A percentile compares a stretch with the other conserved stretches of the same genome.
Conservation (phyloP, 2,329 filamentous ascomycete genomes). For the Nemania serpens region DNA sequence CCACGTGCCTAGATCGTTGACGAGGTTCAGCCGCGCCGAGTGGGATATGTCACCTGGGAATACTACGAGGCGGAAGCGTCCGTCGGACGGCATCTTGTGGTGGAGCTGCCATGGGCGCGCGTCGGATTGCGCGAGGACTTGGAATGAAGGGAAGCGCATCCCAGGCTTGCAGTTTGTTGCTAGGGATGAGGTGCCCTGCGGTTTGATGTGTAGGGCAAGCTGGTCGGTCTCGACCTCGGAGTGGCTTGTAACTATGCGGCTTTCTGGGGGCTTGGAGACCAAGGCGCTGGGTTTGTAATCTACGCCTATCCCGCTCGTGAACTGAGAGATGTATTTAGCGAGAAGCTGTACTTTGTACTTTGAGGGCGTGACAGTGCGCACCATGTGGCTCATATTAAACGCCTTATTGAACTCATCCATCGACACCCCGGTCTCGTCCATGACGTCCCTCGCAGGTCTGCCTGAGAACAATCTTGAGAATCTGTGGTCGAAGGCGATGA, state of each 20-base stretch:
- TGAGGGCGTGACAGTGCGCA: neutral
- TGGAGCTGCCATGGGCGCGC: conserved; percentile 64
- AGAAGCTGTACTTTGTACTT: too few relatives aligned
- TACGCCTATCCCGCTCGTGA: conserved; percentile 47
- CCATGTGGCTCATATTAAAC: conserved; percentile 35
- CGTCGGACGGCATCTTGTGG: conserved; percentile 58
- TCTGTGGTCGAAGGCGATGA: conserved; percentile 60
- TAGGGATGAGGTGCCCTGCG: conserved; percentile 45
- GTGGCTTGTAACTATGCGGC: neutral
- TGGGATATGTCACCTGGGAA: conserved; percentile 63
- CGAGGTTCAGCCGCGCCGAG: conserved; percentile 47
- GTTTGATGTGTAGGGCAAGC: neutral
- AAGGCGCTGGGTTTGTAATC: conserved; percentile 62
- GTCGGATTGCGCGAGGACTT: conserved; percentile 63
- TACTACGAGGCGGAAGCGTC: conserved; percentile 62
- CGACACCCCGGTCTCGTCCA: conserved; percentile 60
- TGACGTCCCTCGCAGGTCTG: conserved; percentile 56
- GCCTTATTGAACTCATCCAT: conserved; percentile 56
- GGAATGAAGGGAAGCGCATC: conserved; percentile 62
- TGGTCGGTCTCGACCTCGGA: conserved; percentile 4
- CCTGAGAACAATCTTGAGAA: conserved; percentile 56
- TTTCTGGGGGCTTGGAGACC: conserved; percentile 55
- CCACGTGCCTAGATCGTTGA: conserved; percentile 48
- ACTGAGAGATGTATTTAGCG: too few relatives aligned
- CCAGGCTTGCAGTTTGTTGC: conserved; percentile 54